Base-by-base conservation (phyloP, 1,284 basidiomycete species). In the Xerocomus cyaneibrunnescens region DNA sequence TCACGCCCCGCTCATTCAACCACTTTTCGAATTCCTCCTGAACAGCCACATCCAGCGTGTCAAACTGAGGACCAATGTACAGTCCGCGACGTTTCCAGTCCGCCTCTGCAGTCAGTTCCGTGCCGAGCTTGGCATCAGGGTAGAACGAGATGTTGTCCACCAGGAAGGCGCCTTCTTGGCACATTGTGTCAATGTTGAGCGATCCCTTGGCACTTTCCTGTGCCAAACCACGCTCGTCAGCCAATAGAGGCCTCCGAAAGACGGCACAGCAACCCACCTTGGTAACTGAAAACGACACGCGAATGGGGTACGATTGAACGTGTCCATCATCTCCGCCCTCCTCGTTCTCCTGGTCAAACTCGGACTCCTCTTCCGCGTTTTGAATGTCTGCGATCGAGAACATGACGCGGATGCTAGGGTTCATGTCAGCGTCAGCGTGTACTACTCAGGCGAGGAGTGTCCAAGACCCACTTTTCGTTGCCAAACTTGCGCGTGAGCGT, bases 21-120 rank as follows among this genome's bases (percentile, higher is more conserved):
- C 72, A 76, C 44, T 62, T 62, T 50, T 73, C 65, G 50, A 76
- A 69, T 42, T 64, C 70, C 44, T 64, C 63, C 45, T 98, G 96
- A 10, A 99, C 83, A 7, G 72, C 70, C 30, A 88, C 78, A 67
- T 98, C 96, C 42, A 98, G 84, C 47, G 94, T 92, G 55, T 96
- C 92, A 66, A 98, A 98, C 74, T 86, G 84, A 49, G 95, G 95
- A 3, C 95, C 95, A 67, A 97, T 85, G 78, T 97, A 98, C 60
- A 89, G 74, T 9, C 90, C 92, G 38, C 94, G 83, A 47, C 95
- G 84, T 67, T 88, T 87, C 92, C 92, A 98, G 74, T 98, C 95
- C 13, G 89, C 89, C 58, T 98, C 94, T 7, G 92, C 87, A 19
- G 86, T 92, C 58, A 93, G 72, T 30, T 88, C 86, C 10, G 84